A percentile compares a stretch with the other conserved stretches of the same genome.
Evolutionary conservation across 2,329 filamentous ascomycete genomes (phyloP).

Genomic region (Talaromyces sp.): DNA sequence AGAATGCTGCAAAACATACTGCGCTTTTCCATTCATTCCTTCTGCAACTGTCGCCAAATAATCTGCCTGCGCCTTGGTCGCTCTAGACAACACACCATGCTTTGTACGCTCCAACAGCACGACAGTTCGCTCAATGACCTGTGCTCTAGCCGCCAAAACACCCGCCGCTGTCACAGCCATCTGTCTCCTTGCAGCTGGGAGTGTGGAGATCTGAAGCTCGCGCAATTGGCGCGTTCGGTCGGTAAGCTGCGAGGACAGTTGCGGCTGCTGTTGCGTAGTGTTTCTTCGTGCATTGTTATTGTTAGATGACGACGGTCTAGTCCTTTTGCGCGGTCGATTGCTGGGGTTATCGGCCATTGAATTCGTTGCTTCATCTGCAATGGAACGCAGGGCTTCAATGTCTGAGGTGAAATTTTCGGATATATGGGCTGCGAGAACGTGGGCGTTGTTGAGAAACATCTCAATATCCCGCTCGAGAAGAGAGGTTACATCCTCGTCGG

Average conservation of each 20-base stretch:
- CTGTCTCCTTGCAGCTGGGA: conserved; percentile 28
- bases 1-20: conserved; percentile 21
- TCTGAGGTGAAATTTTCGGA: conserved; percentile 22
- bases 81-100: conserved; percentile 32
- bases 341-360: neutral
- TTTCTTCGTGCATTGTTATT: conserved; percentile 1
- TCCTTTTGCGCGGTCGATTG: conserved; percentile 12
- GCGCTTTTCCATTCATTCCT: conserved; percentile 33
- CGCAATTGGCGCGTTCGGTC: conserved; percentile 26
- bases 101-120: conserved; percentile 38
- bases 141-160: conserved; percentile 28
- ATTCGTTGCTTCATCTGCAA: conserved; percentile 18
- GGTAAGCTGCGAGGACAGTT: conserved; percentile 24
- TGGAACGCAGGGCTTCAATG: conserved; percentile 24
- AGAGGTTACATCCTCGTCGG: conserved; percentile 10
- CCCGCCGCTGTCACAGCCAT: conserved; percentile 32
- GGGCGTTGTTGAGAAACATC: conserved; percentile 26
- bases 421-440: conserved; percentile 20
- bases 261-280: neutral
- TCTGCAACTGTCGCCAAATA: conserved; percentile 36
- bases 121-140: conserved; percentile 32
- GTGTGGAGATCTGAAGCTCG: conserved; percentile 25
- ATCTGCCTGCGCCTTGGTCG: conserved; percentile 34
- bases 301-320: neutral
- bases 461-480: conserved; percentile 33